Base-by-base conservation (phyloP, 257 asterid species). In the Perilla frutescens region DNA sequence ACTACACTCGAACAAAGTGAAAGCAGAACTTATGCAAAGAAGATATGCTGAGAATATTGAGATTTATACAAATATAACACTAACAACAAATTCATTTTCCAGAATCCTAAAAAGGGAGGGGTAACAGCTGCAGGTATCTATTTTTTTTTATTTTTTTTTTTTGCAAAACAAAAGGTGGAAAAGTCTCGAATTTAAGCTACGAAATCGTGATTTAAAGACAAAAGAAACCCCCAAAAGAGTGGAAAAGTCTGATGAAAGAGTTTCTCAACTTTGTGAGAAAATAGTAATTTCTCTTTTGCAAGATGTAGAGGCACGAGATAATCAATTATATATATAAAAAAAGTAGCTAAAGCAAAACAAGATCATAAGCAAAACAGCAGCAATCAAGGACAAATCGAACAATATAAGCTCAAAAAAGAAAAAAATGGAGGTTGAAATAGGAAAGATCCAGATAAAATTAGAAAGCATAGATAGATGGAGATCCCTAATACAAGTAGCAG, bases 371-470 rank as follows among this genome's bases (percentile, higher is more conserved):
- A 10, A 6, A 59, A 15, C 5, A 63, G 68, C 72, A 70, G 76
- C 62, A 62, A 76, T 10, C 70, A 60, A 69, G 61, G 45, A 20
- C 7, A 29, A 11, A 15, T 7, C 7, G 26, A 62, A 62, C n/a
- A 74, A 39, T 7, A 51, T 9, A 14, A 57, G 66, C 69, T 54
- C 8, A 14, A 59, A 31, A 44, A 13, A 45, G 40, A 20, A 20
- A 20, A 20, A 20, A 20, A 20, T 1, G 40, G 12, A 36, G 34
- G 32, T 50, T 39, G 40, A n/a, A 66, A 57, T 43, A 47, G 43
- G n/a, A 58, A 66, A 55, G 70, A 69, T 41, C 77, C 71, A 41
- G 26, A 45, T 48, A 58, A 39, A 12, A 13, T 11, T 43, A 69
- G 34, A 77, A 70, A 43, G 14, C 57, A 13, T 12, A 71, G 68